phyloP scores from a whole-genome alignment of 371 early-diverging fungal species.

The Mycotypha africana region DNA sequence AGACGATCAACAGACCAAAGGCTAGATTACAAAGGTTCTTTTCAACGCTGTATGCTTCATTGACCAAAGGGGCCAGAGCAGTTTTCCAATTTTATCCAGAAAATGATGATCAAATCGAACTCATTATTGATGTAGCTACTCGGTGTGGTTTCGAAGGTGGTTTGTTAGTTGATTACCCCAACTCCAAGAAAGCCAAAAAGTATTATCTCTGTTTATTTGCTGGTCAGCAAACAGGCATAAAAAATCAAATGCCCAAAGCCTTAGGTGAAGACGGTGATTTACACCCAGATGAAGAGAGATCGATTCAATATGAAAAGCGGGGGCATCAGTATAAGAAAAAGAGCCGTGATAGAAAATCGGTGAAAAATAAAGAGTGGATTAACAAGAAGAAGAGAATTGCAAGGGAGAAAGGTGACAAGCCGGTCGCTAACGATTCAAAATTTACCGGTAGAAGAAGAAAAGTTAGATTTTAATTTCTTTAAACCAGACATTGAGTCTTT shows the following conservation, averaged over 20 bases:
- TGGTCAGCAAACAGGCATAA: conserved; percentile 62
- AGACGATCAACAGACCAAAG: conserved; percentile 76
- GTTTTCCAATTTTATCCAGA: conserved; percentile 99
- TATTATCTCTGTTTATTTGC: conserved; percentile 95
- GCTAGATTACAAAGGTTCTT: conserved; percentile 90
- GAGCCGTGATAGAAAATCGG: conserved; percentile 47
- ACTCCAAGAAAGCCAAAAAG: conserved; percentile 95
- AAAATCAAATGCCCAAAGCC: conserved; percentile 70
- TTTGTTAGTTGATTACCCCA: conserved; percentile 95
- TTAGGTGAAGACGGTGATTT: conserved; percentile 69
- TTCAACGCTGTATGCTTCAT: conserved; percentile 82
- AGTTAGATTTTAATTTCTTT: conserved; percentile 77
- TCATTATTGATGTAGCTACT: conserved; percentile 86
- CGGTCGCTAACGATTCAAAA: conserved; percentile 88
- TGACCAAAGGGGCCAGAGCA: conserved; percentile 88
- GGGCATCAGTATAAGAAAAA: conserved; percentile 34
- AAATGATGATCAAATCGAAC: conserved; percentile 91
- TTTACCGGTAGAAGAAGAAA: conserved; percentile 94
- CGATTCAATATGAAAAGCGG: conserved; percentile 33
- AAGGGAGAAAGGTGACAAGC: conserved; percentile 77
- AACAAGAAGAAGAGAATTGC: conserved; percentile 87
- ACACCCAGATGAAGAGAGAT: conserved; percentile 44
- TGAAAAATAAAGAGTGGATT: conserved; percentile 91
- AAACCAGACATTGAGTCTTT: too few relatives aligned
- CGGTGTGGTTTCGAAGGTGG: conserved; percentile 97